phyloP scores from a whole-genome alignment of 176 grass and related monocot species.

The Carex pumila region DNA sequence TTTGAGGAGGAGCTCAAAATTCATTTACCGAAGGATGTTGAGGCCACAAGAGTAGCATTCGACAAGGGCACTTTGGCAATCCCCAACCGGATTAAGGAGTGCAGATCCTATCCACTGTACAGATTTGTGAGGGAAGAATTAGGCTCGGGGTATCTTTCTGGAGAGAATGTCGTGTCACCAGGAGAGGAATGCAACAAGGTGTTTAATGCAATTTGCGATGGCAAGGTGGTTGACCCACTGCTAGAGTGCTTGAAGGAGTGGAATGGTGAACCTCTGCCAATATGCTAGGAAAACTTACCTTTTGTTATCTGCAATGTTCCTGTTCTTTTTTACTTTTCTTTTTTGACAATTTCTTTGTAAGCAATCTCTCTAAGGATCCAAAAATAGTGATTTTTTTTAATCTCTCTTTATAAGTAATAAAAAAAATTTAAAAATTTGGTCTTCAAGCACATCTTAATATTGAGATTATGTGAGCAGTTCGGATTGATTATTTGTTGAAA shows the following conservation, averaged over 20 bases:
- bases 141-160: conserved; percentile 40
- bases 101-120: conserved; percentile 69
- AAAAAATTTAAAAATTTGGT: too few species aligned
- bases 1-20: conserved; percentile 50
- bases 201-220: conserved; percentile 50
- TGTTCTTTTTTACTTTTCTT: neutral
- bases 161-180: conserved; percentile 57
- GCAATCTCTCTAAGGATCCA: neutral
- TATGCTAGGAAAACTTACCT: conserved; percentile 28
- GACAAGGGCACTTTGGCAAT: conserved; percentile 32
- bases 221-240: conserved; percentile 54
- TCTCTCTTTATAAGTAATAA: too few species aligned
- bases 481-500: too few species aligned
- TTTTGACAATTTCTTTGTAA: neutral
- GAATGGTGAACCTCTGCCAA: conserved; percentile 61
- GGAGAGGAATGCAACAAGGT: conserved; percentile 75
- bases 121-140: conserved; percentile 64
- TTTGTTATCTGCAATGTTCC: neutral
- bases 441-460: too few species aligned
- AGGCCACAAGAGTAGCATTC: conserved; percentile 36
- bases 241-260: conserved; percentile 77
- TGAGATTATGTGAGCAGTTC: too few species aligned
- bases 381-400: too few species aligned
- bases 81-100: conserved; percentile 46
- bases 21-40: conserved; percentile 46